These are phyloP conservation scores for Tubosaeta brunneosetosa DNA, from an alignment of 768 basidiomycete species.

Conservation along the genomic window DNA sequence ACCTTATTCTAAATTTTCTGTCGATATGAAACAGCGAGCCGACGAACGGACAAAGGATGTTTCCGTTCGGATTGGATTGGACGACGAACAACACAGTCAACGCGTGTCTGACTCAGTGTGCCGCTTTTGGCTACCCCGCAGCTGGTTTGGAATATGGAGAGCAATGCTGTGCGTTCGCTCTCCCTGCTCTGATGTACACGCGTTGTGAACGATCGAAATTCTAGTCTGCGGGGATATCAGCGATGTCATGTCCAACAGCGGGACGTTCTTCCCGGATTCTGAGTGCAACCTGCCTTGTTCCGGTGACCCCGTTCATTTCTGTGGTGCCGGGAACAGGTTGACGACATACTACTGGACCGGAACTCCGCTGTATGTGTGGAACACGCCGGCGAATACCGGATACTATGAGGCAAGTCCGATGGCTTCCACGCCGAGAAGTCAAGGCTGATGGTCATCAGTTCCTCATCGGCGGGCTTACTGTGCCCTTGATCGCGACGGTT, in stretches of 20 bases:
- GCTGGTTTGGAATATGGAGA: constrained; percentile 65
- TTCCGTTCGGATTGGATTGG: constrained; percentile 58
- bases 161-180: constrained; percentile 62
- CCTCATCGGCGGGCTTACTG: constrained; percentile 55
- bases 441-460: constrained; percentile 28
- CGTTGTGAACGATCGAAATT: neutral
- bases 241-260: constrained; percentile 41
- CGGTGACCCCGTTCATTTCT: constrained; percentile 65
- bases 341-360: constrained; percentile 53
- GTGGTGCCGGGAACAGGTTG: constrained; percentile 55
- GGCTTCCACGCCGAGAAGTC: neutral
- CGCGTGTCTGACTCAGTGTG: constrained; percentile 64
- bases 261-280: constrained; percentile 29
- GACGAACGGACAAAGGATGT: constrained; percentile 38
- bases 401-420: constrained; percentile 55
- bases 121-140: constrained; percentile 65
- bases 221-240: constrained; percentile 66
- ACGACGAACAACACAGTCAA: constrained; percentile 57
- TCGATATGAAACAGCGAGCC: constrained; percentile 40
- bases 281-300: constrained; percentile 53
- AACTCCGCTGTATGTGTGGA: constrained; percentile 51
- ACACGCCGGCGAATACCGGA: constrained; percentile 60
- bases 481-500: constrained; percentile 70
- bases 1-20: neutral
- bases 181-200: neutral